These are phyloP conservation scores for Geotrichum carabidarum DNA, from an alignment of 1,139 yeast genomes.

Conservation along the genomic window DNA sequence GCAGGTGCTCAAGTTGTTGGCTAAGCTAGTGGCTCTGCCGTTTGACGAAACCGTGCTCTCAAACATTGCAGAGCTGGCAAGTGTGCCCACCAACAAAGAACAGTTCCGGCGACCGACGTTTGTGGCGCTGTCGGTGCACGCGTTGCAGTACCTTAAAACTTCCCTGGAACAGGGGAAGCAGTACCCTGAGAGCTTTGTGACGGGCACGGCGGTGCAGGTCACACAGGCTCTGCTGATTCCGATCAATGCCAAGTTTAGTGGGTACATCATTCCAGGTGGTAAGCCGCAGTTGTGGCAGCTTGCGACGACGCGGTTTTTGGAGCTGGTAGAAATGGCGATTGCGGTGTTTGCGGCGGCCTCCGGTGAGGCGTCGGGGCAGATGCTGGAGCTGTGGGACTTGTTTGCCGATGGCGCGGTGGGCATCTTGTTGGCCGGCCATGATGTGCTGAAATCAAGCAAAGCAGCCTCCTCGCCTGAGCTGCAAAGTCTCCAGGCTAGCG, in stretches of 20 bases:
- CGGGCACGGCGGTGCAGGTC: conserved; percentile 43
- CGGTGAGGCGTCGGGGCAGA: conserved; percentile 27
- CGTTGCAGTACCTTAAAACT: conserved; percentile 43
- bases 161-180: conserved; percentile 39
- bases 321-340: conserved; percentile 22
- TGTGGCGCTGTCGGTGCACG: conserved; percentile 53
- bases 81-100: conserved; percentile 1
- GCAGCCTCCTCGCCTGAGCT: conserved; percentile 28
- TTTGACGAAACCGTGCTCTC: conserved; percentile 32
- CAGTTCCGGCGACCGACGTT: conserved; percentile 50
- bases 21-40: conserved; percentile 27
- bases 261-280: conserved; percentile 17
- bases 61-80: conserved; percentile 29
- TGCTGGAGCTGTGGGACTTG: conserved; percentile 38
- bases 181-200: conserved; percentile 40
- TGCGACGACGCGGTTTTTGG: conserved; percentile 29
- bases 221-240: conserved; percentile 22
- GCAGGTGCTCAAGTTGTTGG: conserved; percentile 22
- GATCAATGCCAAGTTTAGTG: conserved; percentile 27
- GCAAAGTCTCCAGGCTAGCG: conserved; percentile 1
- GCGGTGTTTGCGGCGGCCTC: conserved; percentile 18
- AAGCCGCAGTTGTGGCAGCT: conserved; percentile 34
- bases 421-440: conserved; percentile 33
- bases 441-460: not conserved
- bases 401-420: conserved; percentile 44